Conservation (phyloP, 2,329 filamentous ascomycete species). For the Fusarium sp. region DNA sequence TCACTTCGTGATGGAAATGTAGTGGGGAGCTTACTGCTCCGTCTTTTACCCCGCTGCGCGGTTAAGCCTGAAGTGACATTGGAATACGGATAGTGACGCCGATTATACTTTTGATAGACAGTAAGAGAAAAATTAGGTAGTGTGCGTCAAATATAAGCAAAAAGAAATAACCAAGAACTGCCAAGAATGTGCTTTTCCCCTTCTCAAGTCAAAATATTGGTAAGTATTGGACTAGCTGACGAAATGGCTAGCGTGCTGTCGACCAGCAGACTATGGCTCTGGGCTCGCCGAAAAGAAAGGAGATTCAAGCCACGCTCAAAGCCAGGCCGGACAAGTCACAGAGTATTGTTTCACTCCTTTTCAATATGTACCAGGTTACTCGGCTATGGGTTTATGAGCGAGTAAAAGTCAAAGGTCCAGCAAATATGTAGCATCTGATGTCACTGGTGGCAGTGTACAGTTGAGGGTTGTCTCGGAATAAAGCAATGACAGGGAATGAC, state of each 20-base stretch:
- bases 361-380: neutral
- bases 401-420: neutral
- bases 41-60: neutral
- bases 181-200: neutral
- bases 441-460: neutral
- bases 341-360: slow-evolving; percentile 11
- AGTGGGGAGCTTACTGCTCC: neutral
- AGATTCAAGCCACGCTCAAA: neutral
- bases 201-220: slow-evolving; percentile 8
- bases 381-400: neutral
- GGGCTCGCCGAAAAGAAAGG: slow-evolving; percentile 7
- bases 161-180: neutral
- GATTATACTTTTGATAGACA: neutral
- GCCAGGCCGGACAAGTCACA: slow-evolving; percentile 7
- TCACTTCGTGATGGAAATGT: neutral
- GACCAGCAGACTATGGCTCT: slow-evolving; percentile 2
- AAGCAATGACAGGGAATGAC: slow-evolving; percentile 24
- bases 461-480: slow-evolving; percentile 27
- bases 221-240: slow-evolving; percentile 16
- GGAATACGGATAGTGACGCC: neutral
- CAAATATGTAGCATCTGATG: slow-evolving; percentile 8
- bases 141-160: neutral
- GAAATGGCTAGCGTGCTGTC: slow-evolving; percentile 7
- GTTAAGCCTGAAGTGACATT: neutral
- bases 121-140: neutral